Base-by-base conservation (phyloP, 495 filamentous ascomycete genomes). In the Xylaria longipes region DNA sequence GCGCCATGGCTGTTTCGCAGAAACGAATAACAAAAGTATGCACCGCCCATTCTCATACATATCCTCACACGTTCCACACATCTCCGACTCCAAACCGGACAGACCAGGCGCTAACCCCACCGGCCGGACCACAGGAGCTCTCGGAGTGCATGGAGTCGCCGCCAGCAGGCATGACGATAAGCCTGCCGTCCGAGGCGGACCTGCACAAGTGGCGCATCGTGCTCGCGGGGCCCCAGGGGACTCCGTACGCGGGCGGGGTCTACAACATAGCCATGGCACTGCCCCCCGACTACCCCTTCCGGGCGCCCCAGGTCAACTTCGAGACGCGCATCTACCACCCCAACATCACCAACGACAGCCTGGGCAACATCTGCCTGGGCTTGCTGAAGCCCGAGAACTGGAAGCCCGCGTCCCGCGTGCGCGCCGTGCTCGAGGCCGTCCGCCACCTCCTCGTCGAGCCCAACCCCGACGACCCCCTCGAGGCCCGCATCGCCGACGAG, bases 311-410 rank as follows among this genome's bases (percentile, higher is more conserved):
- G 43, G 87, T 99, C 72, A 91, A 85, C 75, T 99, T 98, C 89
- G 87, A 88, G 64, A 99, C 96, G 48, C 97, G 96, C 79, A 94
- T 99, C 83, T 99, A 97, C 86, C 96, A 99, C 86, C 97, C 97
- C 17, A 99, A 99, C 83, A 90, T 99, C 57, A 94, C 93, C 78
- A 97, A 97, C 86, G 97, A 98, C 81, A 91, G 91, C 74, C 60
- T 92, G 69, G 96, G 96, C 11, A 89, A 86, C 77, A 97, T 99
- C 92, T 99, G 96, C 81, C 87, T 99, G 43, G 92, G 90, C 12
- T 90, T 97, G 82, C 88, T 99, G 72, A 91, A 94, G 69, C 74
- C 90, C 29, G 97, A 98, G 71, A 91, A 94, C 77, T 99, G 97
- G 97, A 99, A 99, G 86, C 96, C 96, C 1, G 89, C 89, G 39